A percentile compares a stretch with the other conserved stretches of the same genome.
These are phyloP conservation scores for Nakazawaea ishiwadae DNA, from an alignment of 805 yeast genomes.

Conservation along the genomic window DNA sequence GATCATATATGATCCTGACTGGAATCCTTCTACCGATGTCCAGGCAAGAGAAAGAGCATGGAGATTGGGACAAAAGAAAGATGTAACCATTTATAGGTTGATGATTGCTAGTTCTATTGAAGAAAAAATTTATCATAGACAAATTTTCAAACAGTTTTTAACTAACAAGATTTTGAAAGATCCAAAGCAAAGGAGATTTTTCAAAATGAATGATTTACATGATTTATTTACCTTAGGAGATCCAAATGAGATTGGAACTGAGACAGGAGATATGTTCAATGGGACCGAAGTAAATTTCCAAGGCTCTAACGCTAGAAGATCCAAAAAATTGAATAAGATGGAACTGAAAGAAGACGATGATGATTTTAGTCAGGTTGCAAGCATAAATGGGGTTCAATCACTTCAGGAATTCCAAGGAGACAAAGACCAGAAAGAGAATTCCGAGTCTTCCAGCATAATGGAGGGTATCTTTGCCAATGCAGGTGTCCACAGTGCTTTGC, in stretches of 20 bases:
- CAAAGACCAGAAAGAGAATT: conserved; percentile 26
- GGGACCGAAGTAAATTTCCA: conserved; percentile 37
- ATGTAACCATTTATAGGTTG: conserved; percentile 83
- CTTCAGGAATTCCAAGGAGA: conserved; percentile 60
- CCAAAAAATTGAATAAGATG: conserved; percentile 23
- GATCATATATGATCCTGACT: conserved; percentile 93
- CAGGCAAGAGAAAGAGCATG: conserved; percentile 98
- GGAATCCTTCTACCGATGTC: conserved; percentile 97
- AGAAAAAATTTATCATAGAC: conserved; percentile 94
- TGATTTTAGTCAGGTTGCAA: conserved; percentile 61
- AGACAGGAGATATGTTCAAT: conserved; percentile 60
- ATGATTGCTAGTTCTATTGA: conserved; percentile 96
- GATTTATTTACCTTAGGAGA: conserved; percentile 86
- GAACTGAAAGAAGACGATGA: conserved; percentile 43
- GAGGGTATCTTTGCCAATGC: conserved; percentile 68
- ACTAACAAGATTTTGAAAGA: conserved; percentile 93
- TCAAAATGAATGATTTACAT: conserved; percentile 87
- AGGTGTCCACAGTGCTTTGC: conserved; percentile 68
- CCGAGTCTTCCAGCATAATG: conserved; percentile 62
- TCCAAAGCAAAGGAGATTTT: conserved; percentile 90
- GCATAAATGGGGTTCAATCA: conserved; percentile 67
- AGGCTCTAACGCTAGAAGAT: conserved; percentile 30
- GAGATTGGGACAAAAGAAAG: conserved; percentile 92
- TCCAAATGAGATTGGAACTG: conserved; percentile 59
- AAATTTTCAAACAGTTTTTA: conserved; percentile 89